Percentiles rank a stretch among this genome's conserved stretches.
These are phyloP conservation scores for Mucor mucedo DNA, from an alignment of 371 early-diverging fungal species.

Conservation along the genomic window DNA sequence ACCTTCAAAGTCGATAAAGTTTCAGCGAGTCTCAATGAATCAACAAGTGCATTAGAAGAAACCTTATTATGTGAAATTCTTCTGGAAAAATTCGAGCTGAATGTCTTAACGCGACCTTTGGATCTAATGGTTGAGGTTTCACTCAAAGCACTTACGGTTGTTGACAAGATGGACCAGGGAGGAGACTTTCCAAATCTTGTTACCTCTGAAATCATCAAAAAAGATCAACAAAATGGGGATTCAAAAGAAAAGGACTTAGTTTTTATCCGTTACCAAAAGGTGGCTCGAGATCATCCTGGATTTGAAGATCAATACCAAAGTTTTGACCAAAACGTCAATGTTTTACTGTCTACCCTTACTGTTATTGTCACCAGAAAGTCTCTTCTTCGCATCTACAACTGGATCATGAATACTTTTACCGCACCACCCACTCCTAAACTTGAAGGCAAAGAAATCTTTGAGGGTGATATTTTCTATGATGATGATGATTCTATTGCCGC, in stretches of 20 bases:
- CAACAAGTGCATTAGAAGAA: constrained; percentile 43
- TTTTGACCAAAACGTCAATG: constrained; percentile 71
- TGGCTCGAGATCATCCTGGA: constrained; percentile 63
- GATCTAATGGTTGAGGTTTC: constrained; percentile 67
- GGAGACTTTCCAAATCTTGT: constrained; percentile 68
- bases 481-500: neutral
- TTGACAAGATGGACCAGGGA: constrained; percentile 59
- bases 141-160: constrained; percentile 65
- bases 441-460: neutral
- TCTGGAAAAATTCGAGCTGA: constrained; percentile 61
- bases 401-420: constrained; percentile 76
- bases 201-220: constrained; percentile 56
- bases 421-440: constrained; percentile 24
- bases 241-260: constrained; percentile 51
- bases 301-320: constrained; percentile 61
- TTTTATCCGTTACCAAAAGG: constrained; percentile 63
- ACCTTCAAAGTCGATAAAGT: constrained; percentile 76
- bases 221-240: neutral
- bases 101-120: constrained; percentile 61
- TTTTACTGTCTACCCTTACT: constrained; percentile 72
- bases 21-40: constrained; percentile 66
- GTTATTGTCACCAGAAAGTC: constrained; percentile 74
- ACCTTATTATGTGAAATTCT: constrained; percentile 56
- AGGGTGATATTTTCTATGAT: constrained; percentile 16
- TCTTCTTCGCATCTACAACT: constrained; percentile 76